Evolutionary conservation across 2,329 filamentous ascomycete species (phyloP).

Genomic region (Pseudofabraea citricarpa): DNA sequence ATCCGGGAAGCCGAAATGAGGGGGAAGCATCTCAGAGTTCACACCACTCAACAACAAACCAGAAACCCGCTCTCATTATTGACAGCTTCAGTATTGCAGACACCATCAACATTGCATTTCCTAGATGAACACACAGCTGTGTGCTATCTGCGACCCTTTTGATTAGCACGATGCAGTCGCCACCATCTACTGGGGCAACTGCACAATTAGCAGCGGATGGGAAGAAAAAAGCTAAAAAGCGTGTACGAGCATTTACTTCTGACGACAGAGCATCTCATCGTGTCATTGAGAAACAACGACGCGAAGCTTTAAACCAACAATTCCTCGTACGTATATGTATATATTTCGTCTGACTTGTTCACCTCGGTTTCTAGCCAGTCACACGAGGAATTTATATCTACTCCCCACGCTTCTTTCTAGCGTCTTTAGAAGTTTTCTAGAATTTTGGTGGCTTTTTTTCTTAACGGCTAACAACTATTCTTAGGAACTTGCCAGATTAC

Average conservation of each 20-base stretch:
- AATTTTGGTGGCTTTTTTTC: neutral
- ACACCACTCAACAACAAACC: too few species aligned
- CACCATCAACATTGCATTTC: too few species aligned
- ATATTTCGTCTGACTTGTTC: neutral
- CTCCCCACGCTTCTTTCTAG: neutral
- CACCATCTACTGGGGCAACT: neutral
- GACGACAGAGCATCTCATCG: conserved; percentile 20
- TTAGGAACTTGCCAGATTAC: conserved; percentile 19
- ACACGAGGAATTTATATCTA: neutral
- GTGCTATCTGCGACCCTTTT: too few species aligned
- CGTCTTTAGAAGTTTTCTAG: neutral
- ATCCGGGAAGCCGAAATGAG: too few species aligned
- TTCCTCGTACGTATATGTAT: conserved; percentile 14
- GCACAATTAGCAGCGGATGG: neutral
- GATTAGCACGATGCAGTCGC: neutral
- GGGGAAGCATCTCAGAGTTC: too few species aligned
- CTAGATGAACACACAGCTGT: too few species aligned
- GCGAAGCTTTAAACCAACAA: conserved; percentile 20
- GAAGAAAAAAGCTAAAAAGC: conserved; percentile 10
- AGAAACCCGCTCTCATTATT: too few species aligned
- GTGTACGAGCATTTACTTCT: conserved; percentile 17
- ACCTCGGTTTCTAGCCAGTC: neutral
- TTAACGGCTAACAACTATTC: neutral
- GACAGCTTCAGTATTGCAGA: too few species aligned
- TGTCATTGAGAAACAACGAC: conserved; percentile 19